Base-by-base conservation (phyloP, 352 stramenopile species). In the Pythium aristosporum region DNA sequence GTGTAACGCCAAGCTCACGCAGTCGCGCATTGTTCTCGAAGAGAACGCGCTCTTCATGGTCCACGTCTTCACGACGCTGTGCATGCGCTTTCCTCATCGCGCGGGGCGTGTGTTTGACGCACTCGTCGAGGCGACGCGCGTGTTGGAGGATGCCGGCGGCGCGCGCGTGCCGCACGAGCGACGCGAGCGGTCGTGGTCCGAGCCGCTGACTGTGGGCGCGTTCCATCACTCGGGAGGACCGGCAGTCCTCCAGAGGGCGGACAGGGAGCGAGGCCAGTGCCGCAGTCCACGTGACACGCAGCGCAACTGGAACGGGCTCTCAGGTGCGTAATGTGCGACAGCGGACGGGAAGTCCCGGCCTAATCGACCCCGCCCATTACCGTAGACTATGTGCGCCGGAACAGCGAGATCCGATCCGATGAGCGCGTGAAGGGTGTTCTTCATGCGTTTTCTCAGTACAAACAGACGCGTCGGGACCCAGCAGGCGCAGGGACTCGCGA, bases 21-120 rank as follows among this genome's bases (percentile, higher is more conserved):
- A 89, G 44, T 74, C 77, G 36, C 75, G 79, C 43, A 82, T 88
- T 48, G 71, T 92, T 39, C 67, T 84, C 5, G 82, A 92, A 56
- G 85, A 94, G 52, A 75, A 92, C 47, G 77, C 80, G 12, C 76
- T 88, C 36, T 91, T 94, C 51, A 77, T 84, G 10, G 77, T 78
- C 15, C 85, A 94, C 61, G 71, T 92, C 9, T 92, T 79, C 67
- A 80, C 76, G 6, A 71, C 71, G 5, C 72, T 91, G 34, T 90
- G 78, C 62, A 89, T 92, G 48, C 83, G 85, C 32, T 94, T 91
- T 53, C 82, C 72, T 1, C 59, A 43, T 39, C 82, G 18, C 74
- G 77, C 44, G 46, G 77, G 3, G 70, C 65, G 3, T 34, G 46
- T 94, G 3, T 61, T 92, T 56, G 65, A 86, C 30, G 77, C 79